A percentile compares a stretch with the other conserved stretches of the same genome.
phyloP scores from a whole-genome alignment of 2,329 filamentous ascomycete genomes.

The Pyrenophora seminiperda region DNA sequence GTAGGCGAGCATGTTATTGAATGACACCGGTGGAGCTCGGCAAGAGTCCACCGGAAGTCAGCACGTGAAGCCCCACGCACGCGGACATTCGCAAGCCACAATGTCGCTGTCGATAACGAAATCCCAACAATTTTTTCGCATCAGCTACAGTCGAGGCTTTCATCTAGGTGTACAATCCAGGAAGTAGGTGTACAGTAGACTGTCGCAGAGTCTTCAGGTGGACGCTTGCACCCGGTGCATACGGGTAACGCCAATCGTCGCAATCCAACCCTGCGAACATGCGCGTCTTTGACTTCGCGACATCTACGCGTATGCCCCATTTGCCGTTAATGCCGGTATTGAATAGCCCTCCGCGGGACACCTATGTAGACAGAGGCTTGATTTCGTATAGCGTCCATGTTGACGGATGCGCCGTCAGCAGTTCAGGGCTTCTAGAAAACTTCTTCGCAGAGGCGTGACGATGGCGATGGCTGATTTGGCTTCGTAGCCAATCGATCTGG shows the following conservation, averaged over 20 bases:
- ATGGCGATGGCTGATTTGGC: neutral
- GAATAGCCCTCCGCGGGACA: neutral
- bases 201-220: neutral
- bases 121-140: slow-evolving; percentile 6
- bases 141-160: slow-evolving; percentile 1
- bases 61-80: slow-evolving; percentile 10
- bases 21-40: slow-evolving; percentile 13
- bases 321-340: neutral
- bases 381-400: neutral
- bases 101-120: neutral
- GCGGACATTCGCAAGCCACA: slow-evolving; percentile 4
- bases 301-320: neutral
- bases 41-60: neutral
- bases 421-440: slow-evolving; percentile 5
- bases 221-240: slow-evolving; percentile 1
- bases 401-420: neutral
- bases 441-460: slow-evolving; percentile 1
- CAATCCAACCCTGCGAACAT: slow-evolving; percentile 10
- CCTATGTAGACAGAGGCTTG: neutral
- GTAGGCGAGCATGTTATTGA: slow-evolving; percentile 1
- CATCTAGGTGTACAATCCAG: slow-evolving; percentile 2
- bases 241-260: slow-evolving; percentile 1
- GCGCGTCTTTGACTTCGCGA: slow-evolving; percentile 5
- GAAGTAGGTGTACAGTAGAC: too few species aligned
- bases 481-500: slow-evolving; percentile 1